Evolutionary conservation across 2,329 filamentous ascomycete genomes (phyloP), one percentile per base, ranked within the genome.

Genomic region (Zasmidium citrigriseum): DNA sequence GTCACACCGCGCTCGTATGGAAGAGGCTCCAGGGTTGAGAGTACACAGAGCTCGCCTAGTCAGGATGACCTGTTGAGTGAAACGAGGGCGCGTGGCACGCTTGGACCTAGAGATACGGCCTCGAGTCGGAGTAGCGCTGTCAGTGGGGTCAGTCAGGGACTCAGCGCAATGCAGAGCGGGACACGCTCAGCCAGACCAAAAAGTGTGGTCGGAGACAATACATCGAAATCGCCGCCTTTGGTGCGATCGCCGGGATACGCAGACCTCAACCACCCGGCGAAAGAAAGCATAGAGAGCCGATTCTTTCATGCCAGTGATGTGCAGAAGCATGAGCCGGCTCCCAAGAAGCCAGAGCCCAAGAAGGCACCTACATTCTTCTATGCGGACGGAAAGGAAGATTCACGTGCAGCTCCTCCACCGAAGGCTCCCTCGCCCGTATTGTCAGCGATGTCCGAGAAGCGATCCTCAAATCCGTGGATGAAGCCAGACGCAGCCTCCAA

Each of bases 241-340:
- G 3, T 75, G 70, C 52, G 73, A 65, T 55, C 76, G 72, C 50
- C 64, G 25, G 68, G 71, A 45, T 61, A 72, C 4, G 63, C 72
- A 16, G 71, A 68, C 3, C 68, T 73, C 14, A 52, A 56, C 16
- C 47, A 46, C 21, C 20, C 52, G 22, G 50, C 44, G 38, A 66
- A 66, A 2, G 68, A 64, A 23, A 72, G 71, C 47, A 68, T 70
- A 38, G 75, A 76, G 20, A 76, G 88, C 54, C 93, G 91, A 77
- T 98, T 98, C 82, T 97, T 99, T 73, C 93, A 96, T 72, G 95
- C 93, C 24, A 91, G 87, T 72, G 91, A 96, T 66, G 89, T 83
- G 41, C 73, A 72, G 68, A 52, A 67, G 70, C 52, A 69, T 57
- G 60, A 69, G 49, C 54, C 64, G 22, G 56, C 62, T 51, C 61